Evolutionary conservation across 129 eudicot genomes (phyloP).

Genomic region (Tanacetum coccineum): DNA sequence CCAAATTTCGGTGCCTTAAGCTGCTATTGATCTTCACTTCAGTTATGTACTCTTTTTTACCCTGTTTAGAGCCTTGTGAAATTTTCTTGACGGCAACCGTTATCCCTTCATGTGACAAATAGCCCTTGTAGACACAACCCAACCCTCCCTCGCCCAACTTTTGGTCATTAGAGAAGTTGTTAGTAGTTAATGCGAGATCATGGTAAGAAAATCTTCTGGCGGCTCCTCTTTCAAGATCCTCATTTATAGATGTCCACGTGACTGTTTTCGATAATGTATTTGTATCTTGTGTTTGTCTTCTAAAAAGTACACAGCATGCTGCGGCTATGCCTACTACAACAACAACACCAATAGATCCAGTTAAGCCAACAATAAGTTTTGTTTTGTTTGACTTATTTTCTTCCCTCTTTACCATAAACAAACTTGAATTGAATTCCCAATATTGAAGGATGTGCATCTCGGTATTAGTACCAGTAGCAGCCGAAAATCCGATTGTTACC

Average conservation of each 20-base stretch:
- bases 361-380: conserved; percentile 20
- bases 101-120: conserved; percentile 21
- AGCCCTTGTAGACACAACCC: conserved; percentile 53
- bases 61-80: conserved; percentile 55
- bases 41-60: conserved; percentile 49
- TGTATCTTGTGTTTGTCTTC: neutral
- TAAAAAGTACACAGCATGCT: neutral
- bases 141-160: conserved; percentile 66
- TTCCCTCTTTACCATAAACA: conserved; percentile 16
- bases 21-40: conserved; percentile 54
- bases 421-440: conserved; percentile 43
- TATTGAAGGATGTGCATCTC: conserved; percentile 35
- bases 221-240: conserved; percentile 46
- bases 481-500: conserved; percentile 44
- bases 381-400: conserved; percentile 5
- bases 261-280: conserved; percentile 12
- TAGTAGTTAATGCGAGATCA: conserved; percentile 44
- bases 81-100: conserved; percentile 55
- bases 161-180: conserved; percentile 36
- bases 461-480: conserved; percentile 36
- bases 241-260: conserved; percentile 24
- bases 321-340: conserved; percentile 11
- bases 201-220: conserved; percentile 42
- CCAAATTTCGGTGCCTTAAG: conserved; percentile 55
- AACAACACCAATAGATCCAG: conserved; percentile 18